Evolutionary conservation across 805 yeast species (phyloP), one percentile per base, ranked within the genome.

Genomic region (Yamadazyma endophytica): DNA sequence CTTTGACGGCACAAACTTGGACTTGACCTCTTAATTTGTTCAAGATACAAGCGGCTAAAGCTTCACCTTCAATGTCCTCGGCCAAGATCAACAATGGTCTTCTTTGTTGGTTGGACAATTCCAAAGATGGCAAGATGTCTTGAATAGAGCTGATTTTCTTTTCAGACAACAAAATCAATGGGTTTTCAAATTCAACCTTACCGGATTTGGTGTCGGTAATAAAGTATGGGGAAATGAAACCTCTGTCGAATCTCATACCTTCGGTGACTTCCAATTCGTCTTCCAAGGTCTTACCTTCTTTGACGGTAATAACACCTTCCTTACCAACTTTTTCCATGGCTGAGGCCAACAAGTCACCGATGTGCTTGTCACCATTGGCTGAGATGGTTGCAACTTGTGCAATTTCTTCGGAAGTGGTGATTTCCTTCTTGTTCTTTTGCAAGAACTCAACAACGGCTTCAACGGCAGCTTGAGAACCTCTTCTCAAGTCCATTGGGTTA

Each of bases 21-120:
- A 92, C 97, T 72, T 90, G 97, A 47, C 97, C 97, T 71, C 97
- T 84, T 56, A 92, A 76, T 71, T 92, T 92, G 78, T 92, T 92
- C 61, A 92, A 75, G 51, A 92, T 82, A 68, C 97, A 88, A 44
- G 97, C 97, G 48, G 97, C 97, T 41, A 92, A 75, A 29, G 98
- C 98, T 72, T 92, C 97, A 51, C 97, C 97, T 51, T 90, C 97
- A 39, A 92, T 73, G 54, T 86, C 97, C 70, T 92, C 98, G 40
- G 97, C 95, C 48, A 92, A 65, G 55, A 92, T 85, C 48, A 92
- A 70, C 58, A 92, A 70, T 37, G 98, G 97, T 68, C 95, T 84
- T 70, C 96, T 82, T 46, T 79, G 68, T 68, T 88, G 89, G 74
- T 86, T 89, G 46, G 97, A 86, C 52, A 89, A 70, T 65, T 90